Conservation (phyloP, 140 eudicot genomes). For the Bidens hawaiensis region DNA sequence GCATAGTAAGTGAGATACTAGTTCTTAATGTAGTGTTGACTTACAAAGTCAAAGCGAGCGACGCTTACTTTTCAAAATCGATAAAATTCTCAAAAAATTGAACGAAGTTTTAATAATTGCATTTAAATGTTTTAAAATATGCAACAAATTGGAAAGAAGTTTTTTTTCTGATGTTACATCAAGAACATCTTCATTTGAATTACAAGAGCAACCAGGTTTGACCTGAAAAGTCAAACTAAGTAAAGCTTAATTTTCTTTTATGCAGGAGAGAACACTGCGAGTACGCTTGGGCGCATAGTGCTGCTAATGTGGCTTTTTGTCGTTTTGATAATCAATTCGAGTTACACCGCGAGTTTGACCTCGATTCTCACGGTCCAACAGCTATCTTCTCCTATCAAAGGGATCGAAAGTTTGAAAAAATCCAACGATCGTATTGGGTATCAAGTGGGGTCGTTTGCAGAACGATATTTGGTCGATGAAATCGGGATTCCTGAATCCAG, state of each 20-base stretch:
- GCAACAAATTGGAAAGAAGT: no score
- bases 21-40: neutral
- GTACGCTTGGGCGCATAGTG: conserved; percentile 71
- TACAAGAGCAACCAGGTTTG: neutral
- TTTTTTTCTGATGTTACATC: no score
- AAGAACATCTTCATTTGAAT: neutral
- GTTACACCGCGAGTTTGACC: conserved; percentile 85
- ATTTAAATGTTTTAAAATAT: neutral
- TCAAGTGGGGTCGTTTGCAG: conserved; percentile 79
- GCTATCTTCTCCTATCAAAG: conserved; percentile 62
- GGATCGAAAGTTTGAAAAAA: conserved; percentile 47
- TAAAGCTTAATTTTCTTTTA: conserved; percentile 3
- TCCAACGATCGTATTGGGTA: conserved; percentile 61
- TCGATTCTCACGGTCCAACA: conserved; percentile 86
- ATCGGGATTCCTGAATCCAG: conserved; percentile 55
- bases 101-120: neutral
- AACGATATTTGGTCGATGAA: conserved; percentile 54
- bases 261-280: conserved; percentile 70
- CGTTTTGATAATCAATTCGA: conserved; percentile 67
- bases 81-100: neutral
- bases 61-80: neutral
- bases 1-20: conserved; percentile 57
- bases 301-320: conserved; percentile 80
- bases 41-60: conserved; percentile 9
- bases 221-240: conserved; percentile 21